Evolutionary conservation across 163 green algal genomes (phyloP).

Genomic region (Scenedesmus sp.): DNA sequence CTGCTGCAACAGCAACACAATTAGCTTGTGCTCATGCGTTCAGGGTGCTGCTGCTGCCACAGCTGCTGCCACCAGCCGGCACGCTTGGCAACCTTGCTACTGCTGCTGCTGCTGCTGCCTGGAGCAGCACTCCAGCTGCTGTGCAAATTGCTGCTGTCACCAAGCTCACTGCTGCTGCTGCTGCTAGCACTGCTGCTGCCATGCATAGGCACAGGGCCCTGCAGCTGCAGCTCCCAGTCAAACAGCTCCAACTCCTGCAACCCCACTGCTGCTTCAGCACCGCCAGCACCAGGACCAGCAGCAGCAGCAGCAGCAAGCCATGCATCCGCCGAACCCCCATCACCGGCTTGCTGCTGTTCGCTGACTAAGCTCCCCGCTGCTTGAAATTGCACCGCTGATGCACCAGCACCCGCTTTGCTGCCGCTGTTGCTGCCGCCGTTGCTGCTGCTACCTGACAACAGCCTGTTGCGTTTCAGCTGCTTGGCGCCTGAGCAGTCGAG

Average conservation of each 20-base stretch:
- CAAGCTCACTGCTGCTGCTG: neutral
- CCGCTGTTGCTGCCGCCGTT: neutral
- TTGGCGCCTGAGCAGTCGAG: slow-evolving; percentile 52
- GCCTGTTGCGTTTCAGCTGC: neutral
- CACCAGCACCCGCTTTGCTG: neutral
- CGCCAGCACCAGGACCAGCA: neutral
- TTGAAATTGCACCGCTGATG: neutral
- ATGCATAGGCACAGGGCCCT: neutral
- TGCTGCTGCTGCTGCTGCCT: neutral
- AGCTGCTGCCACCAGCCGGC: neutral
- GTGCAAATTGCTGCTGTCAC: neutral
- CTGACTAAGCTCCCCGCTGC: neutral
- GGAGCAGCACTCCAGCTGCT: neutral
- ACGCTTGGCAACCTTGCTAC: neutral
- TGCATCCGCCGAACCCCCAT: neutral
- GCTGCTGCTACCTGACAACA: neutral
- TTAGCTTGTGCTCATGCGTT: neutral
- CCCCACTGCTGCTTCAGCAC: neutral
- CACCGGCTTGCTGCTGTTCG: neutral
- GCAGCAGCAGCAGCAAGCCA: neutral
- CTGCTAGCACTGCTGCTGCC: neutral
- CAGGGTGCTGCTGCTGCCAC: slow-evolving; percentile 6
- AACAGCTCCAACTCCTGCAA: neutral
- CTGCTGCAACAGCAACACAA: neutral
- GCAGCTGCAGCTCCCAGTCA: neutral